phyloP scores from a whole-genome alignment of 2,329 filamentous ascomycete species.

The Sordariomycetes sp. region DNA sequence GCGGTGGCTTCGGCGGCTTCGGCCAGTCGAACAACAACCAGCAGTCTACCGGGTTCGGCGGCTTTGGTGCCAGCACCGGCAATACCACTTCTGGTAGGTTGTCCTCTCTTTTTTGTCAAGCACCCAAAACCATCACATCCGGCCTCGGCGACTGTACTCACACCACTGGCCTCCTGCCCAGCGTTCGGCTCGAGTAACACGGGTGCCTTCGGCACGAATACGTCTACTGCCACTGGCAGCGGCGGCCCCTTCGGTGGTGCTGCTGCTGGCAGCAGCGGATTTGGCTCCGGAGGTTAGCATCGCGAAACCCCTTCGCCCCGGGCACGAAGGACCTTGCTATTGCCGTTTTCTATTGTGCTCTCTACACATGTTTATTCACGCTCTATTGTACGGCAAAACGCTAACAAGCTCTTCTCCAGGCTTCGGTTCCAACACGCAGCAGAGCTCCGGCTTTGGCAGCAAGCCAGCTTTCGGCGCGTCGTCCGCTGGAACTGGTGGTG shows the following conservation, averaged over 20 bases:
- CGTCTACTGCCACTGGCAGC: conserved; percentile 14
- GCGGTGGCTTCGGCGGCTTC: conserved; percentile 35
- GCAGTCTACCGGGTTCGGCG: conserved; percentile 38
- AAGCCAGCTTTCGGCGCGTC: conserved; percentile 42
- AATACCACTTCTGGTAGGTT: conserved; percentile 41
- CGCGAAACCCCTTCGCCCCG: conserved; percentile 14
- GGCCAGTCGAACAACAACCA: conserved; percentile 38
- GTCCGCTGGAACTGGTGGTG: conserved; percentile 28
- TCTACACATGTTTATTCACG: background rate
- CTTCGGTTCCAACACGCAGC: conserved; percentile 23
- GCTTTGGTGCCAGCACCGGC: conserved; percentile 34
- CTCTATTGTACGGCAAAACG: background rate
- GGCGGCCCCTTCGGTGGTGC: conserved; percentile 33
- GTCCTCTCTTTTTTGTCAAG: conserved; percentile 9
- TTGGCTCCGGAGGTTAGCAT: conserved; percentile 17
- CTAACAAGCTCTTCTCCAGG: conserved; percentile 9
- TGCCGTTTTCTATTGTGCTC: conserved; percentile 8
- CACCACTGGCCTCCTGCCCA: conserved; percentile 15
- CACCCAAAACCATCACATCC: background rate
- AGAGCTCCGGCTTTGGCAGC: conserved; percentile 22
- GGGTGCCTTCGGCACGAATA: conserved; percentile 30
- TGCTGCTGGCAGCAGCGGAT: conserved; percentile 19
- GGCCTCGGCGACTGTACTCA: background rate
- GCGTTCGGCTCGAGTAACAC: conserved; percentile 27
- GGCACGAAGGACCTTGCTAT: background rate